A percentile compares a stretch with the other conserved stretches of the same genome.
Evolutionary conservation across 495 filamentous ascomycete species (phyloP).

Genomic region (Neurospora sp.): DNA sequence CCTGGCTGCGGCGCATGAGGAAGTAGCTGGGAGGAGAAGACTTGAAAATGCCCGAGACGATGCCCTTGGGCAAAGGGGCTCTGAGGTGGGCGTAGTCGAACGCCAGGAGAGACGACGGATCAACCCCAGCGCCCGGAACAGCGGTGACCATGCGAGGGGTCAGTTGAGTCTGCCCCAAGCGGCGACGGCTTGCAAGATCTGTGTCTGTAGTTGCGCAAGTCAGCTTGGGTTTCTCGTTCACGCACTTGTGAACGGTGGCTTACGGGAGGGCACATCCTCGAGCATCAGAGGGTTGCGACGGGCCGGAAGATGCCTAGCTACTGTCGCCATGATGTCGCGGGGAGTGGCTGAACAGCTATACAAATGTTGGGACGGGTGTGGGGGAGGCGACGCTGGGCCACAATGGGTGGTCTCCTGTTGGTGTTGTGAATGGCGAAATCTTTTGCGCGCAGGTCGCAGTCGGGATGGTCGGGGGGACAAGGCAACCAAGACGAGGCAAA

Average conservation of each 20-base stretch:
- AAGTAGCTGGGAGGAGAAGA: slow-evolving; percentile 85
- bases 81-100: slow-evolving; percentile 96
- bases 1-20: slow-evolving; percentile 90
- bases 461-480: not conserved
- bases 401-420: not conserved
- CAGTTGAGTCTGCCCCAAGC: slow-evolving; percentile 85
- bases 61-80: slow-evolving; percentile 77
- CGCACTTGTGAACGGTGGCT: slow-evolving; percentile 9
- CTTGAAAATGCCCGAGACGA: slow-evolving; percentile 87
- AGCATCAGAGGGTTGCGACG: slow-evolving; percentile 68
- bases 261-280: slow-evolving; percentile 59
- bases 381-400: not conserved
- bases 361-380: not conserved
- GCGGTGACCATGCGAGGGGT: slow-evolving; percentile 62
- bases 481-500: not conserved
- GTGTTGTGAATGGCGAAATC: slow-evolving; percentile 15
- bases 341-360: not conserved
- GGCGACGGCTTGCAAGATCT: slow-evolving; percentile 73
- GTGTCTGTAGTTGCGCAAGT: slow-evolving; percentile 46
- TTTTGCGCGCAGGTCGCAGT: slow-evolving; percentile 20
- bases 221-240: not conserved
- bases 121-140: slow-evolving; percentile 50
- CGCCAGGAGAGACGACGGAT: slow-evolving; percentile 60
- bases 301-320: slow-evolving; percentile 52
- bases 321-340: slow-evolving; percentile 42